Evolutionary conservation across 352 stramenopile genomes (phyloP).

Genomic region (Pythium aristosporum): DNA sequence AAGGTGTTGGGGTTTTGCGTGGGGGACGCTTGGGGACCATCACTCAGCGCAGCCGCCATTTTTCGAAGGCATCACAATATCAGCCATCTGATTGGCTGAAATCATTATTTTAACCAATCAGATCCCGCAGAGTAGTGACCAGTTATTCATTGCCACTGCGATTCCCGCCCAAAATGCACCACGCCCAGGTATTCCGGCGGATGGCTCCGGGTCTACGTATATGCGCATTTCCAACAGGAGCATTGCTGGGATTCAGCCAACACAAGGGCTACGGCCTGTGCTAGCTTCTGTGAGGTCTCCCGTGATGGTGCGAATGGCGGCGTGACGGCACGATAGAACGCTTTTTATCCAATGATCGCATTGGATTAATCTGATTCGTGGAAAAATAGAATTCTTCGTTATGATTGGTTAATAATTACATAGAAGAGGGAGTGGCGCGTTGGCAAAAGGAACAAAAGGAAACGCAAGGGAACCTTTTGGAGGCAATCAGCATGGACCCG

Average conservation of each 20-base stretch:
- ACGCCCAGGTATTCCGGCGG: too few species aligned
- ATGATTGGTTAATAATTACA: conserved; percentile 44
- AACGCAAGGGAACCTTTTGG: conserved; percentile 14
- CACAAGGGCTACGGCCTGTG: not conserved
- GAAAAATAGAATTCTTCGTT: not conserved
- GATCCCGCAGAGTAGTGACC: conserved; percentile 2
- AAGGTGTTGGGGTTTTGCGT: conserved; percentile 22
- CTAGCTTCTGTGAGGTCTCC: not conserved
- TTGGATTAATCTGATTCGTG: conserved; percentile 1
- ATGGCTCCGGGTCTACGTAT: not conserved
- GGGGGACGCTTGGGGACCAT: conserved; percentile 24
- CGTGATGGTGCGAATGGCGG: not conserved
- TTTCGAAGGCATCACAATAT: conserved; percentile 16
- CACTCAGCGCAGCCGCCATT: conserved; percentile 21
- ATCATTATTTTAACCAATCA: conserved; percentile 20
- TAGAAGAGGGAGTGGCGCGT: conserved; percentile 16
- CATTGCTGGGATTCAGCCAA: too few species aligned
- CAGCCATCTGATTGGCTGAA: conserved; percentile 16
- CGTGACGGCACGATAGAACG: not conserved
- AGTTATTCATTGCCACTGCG: conserved; percentile 14
- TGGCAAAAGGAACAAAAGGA: conserved; percentile 1
- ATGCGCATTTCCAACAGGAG: not conserved
- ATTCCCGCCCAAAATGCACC: not conserved
- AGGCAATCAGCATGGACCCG: conserved; percentile 46
- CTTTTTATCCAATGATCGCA: conserved; percentile 5